Evolutionary conservation across 139 green algal species (phyloP).

Genomic region (Chlorella sp.): DNA sequence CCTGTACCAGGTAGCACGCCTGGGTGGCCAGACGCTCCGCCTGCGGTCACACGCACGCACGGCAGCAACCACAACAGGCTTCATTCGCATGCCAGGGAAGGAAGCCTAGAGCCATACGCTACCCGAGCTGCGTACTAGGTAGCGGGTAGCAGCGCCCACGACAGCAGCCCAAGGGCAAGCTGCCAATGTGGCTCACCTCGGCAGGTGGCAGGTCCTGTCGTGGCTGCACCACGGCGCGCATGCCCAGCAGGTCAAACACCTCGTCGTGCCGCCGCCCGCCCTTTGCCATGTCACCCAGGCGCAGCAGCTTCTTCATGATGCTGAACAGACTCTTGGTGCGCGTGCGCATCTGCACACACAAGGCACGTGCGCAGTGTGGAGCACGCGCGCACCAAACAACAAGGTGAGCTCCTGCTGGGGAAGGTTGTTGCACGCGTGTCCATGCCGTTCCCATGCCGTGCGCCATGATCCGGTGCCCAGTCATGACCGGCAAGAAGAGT

Average conservation of each 20-base stretch:
- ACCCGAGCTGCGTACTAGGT: no score
- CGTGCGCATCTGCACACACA: conserved; percentile 33
- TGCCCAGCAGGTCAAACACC: conserved; percentile 87
- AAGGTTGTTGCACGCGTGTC: no score
- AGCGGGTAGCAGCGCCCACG: no score
- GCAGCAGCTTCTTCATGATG: conserved; percentile 92
- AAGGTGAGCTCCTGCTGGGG: no score
- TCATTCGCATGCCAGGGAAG: no score
- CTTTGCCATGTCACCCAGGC: conserved; percentile 49
- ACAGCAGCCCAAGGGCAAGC: no score
- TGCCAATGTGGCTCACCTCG: conserved; percentile 9
- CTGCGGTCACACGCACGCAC: not conserved
- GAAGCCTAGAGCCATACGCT: no score
- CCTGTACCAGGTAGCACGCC: conserved; percentile 75
- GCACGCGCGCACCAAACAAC: no score
- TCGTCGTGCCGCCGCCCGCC: conserved; percentile 59
- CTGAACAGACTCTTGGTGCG: conserved; percentile 85
- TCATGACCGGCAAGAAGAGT: no score
- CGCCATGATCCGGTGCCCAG: no score
- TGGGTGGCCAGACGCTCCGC: conserved; percentile 32
- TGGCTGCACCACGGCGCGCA: conserved; percentile 77
- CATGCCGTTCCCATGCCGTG: no score
- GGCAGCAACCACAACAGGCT: no score
- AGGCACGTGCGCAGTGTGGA: not conserved
- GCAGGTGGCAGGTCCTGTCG: conserved; percentile 23